Conservation (phyloP, 2,329 filamentous ascomycete genomes). For the Sporothrix inflata region DNA sequence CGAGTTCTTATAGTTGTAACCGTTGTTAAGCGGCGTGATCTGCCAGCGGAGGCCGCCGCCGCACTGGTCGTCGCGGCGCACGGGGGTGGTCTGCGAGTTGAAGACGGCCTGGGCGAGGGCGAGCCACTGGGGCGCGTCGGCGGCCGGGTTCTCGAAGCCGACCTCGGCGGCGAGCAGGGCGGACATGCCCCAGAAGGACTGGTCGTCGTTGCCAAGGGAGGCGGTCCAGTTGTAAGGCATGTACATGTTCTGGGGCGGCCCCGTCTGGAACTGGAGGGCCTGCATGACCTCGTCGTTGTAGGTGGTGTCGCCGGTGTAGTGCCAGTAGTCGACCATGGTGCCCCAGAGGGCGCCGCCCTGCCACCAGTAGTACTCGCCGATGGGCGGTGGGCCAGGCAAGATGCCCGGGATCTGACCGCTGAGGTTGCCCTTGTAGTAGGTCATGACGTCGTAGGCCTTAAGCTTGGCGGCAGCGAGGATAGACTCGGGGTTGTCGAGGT, state of each 20-base stretch:
- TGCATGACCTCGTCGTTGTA: slow-evolving; percentile 55
- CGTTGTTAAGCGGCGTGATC: slow-evolving; percentile 63
- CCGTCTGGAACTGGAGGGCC: slow-evolving; percentile 52
- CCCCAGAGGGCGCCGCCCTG: slow-evolving; percentile 39
- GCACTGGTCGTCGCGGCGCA: slow-evolving; percentile 60
- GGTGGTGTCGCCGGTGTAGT: slow-evolving; percentile 50
- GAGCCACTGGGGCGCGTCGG: slow-evolving; percentile 52
- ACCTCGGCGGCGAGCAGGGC: slow-evolving; percentile 60
- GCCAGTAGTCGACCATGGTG: slow-evolving; percentile 46
- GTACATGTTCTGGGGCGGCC: slow-evolving; percentile 51
- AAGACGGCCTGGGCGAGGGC: slow-evolving; percentile 62
- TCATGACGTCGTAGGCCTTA: slow-evolving; percentile 38
- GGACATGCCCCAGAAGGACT: slow-evolving; percentile 61
- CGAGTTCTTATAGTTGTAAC: slow-evolving; percentile 66
- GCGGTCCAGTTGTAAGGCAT: slow-evolving; percentile 52
- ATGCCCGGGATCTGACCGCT: slow-evolving; percentile 38
- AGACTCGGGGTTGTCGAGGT: slow-evolving; percentile 19
- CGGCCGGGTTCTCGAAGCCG: slow-evolving; percentile 51
- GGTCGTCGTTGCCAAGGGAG: slow-evolving; percentile 60
- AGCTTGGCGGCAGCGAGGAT: slow-evolving; percentile 23
- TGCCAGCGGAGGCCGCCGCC: slow-evolving; percentile 70
- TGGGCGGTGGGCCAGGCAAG: slow-evolving; percentile 39
- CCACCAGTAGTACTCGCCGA: slow-evolving; percentile 43
- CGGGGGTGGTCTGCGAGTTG: slow-evolving; percentile 50
- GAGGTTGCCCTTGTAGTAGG: slow-evolving; percentile 41